Evolutionary conservation across 768 basidiomycete species (phyloP).

Genomic region (Tulasnella sp.): DNA sequence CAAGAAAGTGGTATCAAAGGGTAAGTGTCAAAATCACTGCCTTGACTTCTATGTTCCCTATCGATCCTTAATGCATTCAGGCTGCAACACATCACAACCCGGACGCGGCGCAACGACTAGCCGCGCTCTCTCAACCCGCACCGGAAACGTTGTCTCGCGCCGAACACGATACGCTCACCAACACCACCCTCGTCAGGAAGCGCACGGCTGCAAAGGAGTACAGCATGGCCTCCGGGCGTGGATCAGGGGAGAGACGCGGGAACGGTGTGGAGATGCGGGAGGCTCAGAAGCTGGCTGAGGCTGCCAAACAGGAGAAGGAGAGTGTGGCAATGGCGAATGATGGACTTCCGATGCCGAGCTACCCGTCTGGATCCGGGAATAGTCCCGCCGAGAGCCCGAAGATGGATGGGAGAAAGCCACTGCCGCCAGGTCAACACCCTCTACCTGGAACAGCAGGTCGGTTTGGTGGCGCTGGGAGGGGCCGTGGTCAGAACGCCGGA

Average conservation of each 20-base stretch:
- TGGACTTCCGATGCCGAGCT: conserved; percentile 4
- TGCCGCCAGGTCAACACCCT: conserved; percentile 19
- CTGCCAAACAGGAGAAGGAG: neutral
- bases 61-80: conserved; percentile 27
- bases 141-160: conserved; percentile 59
- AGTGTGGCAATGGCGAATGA: conserved; percentile 7
- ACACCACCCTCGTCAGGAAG: conserved; percentile 68
- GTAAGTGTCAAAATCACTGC: conserved; percentile 28
- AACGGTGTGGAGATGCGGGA: conserved; percentile 3
- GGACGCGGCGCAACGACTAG: conserved; percentile 66
- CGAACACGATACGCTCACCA: conserved; percentile 72
- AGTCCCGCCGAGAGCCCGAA: neutral
- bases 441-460: conserved; percentile 16
- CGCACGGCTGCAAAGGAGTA: conserved; percentile 50
- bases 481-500: neutral
- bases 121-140: conserved; percentile 49
- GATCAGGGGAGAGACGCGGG: conserved; percentile 1
- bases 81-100: conserved; percentile 67
- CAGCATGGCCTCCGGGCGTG: conserved; percentile 21
- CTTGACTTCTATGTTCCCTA: neutral
- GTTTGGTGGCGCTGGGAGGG: conserved; percentile 15
- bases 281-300: neutral
- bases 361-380: neutral
- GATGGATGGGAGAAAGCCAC: conserved; percentile 20
- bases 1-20: conserved; percentile 67